Percentiles rank a stretch among this genome's conserved stretches.
Evolutionary conservation across 768 basidiomycete genomes (phyloP).

Genomic region (Collybia mongolica): DNA sequence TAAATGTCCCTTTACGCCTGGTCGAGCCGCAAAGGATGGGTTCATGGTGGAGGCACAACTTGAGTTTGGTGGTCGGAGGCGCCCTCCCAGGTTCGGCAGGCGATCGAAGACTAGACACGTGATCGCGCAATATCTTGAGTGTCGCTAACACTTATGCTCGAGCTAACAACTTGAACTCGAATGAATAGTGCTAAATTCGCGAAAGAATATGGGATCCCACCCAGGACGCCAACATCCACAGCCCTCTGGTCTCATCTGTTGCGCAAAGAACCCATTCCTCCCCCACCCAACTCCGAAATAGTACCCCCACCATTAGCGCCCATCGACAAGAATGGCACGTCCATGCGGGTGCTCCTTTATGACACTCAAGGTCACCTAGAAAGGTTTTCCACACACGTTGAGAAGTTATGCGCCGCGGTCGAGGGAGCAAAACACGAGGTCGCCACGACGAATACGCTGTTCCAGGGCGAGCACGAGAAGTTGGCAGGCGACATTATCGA

Average conservation of each 20-base stretch:
- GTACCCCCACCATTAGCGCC: slow-evolving; percentile 40
- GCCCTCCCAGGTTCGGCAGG: too few species aligned
- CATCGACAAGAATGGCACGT: slow-evolving; percentile 64
- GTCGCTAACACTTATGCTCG: too few species aligned
- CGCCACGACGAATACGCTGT: slow-evolving; percentile 49
- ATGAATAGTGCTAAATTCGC: neutral
- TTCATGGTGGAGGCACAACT: too few species aligned
- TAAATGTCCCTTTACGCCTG: too few species aligned
- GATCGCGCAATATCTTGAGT: too few species aligned
- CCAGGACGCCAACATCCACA: slow-evolving; percentile 29
- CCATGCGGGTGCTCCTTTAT: slow-evolving; percentile 69
- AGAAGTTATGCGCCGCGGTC: slow-evolving; percentile 47
- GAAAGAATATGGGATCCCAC: slow-evolving; percentile 16
- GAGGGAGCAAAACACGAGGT: slow-evolving; percentile 56
- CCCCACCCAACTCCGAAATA: slow-evolving; percentile 16
- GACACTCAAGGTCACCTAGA: slow-evolving; percentile 75
- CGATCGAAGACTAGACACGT: too few species aligned
- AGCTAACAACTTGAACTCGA: too few species aligned
- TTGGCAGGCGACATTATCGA: slow-evolving; percentile 55
- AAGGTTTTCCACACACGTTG: slow-evolving; percentile 58
- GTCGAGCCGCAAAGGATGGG: too few species aligned
- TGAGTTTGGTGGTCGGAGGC: too few species aligned
- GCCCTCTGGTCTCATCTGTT: slow-evolving; percentile 61
- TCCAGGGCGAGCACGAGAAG: slow-evolving; percentile 58
- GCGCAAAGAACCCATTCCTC: slow-evolving; percentile 35